Evolutionary conservation across 1,139 yeast species (phyloP), one percentile per base, ranked within the genome.

Genomic region (Schizosaccharomyces versatilis): DNA sequence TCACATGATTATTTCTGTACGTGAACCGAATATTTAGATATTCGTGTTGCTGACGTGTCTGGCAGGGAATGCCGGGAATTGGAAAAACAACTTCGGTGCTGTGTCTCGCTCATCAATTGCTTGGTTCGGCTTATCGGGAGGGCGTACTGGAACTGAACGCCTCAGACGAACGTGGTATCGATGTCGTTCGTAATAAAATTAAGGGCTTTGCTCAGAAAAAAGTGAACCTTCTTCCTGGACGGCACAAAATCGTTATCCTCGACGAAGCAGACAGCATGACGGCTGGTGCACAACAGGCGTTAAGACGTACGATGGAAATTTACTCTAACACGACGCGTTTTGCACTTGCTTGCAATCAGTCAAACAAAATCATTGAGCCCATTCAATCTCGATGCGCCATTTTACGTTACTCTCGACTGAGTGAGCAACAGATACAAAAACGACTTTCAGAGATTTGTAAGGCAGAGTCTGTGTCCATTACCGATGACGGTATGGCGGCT

Each of bases 211-310:
- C 98, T 3, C 97, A 88, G 65, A 88, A 90, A 62, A 88, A 84
- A 65, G 90, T 74, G 57, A 84, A 71, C 64, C 74, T 76, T 65
- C 94, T 75, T 61, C 76, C 71, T 56, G 95, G 78, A 59, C 77
- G 79, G 62, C 96, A 90, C 64, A 90, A 90, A 72, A 84, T 90
- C 58, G 76, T 90, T 60, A 86, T 88, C 55, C 70, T 88, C 59
- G 97, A 88, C 67, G 97, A 88, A 67, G 97, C 96, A 0, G 97
- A 90, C 66, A 83, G 94, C n/a, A 84, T 90, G 88, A 90, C 98
- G 0, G 88, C 96, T 0, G 96, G 95, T 53, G 98, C 98, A 0
- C 99, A 90, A 67, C 95, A 88, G 65, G 99, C 99, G 0, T 71
- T 90, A 62, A 76, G 98, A 69, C 77, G 99, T 65, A 90, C 97